Evolutionary conservation across 306 rosid species (phyloP), one percentile per base, ranked within the genome.

Genomic region (Myrica gale): DNA sequence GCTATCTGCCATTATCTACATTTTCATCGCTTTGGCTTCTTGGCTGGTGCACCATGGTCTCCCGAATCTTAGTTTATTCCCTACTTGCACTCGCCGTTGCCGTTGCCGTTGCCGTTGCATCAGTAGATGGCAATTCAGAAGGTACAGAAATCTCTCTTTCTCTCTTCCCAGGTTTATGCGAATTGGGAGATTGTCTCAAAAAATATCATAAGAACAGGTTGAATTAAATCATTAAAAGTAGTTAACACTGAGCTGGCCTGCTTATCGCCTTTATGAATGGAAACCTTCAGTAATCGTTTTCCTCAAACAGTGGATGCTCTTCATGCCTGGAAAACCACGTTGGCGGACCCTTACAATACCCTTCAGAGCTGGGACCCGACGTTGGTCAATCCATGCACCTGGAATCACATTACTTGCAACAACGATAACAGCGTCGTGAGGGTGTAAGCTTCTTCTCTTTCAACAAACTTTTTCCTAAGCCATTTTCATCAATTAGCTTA

Each of bases 301-400:
- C 21, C 44, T 13, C 44, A 21, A 15, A 39, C 46, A 72, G 81
- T 61, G 63, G 85, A 81, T 74, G 68, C 60, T 58, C 83, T 84
- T 0, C 0, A 2, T 60, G 76, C 76, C 4, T 75, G 81, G 81
- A 84, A 72, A 60, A 2, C 39, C 69, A 7, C 21, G 6, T 47
- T 84, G 76, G 50, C 2, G 0, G 85, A 84, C 56, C 83, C 77
- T n/a, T 10, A 67, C 32, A 56, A 66, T 68, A 77, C 75, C 52
- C 81, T 81, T n/a, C 58, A 58, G 60, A 84, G 83, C 55, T 84
- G 88, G 88, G 75, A 81, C 44, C 72, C 73, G 7, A 78, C 62
- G 4, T 56, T 61, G 7, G 44, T 11, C 11, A 78, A 72, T 62
- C 88, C 85, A 26, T 78, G 88, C 81, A 37, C 70, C 50, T 84